A percentile compares a stretch with the other conserved stretches of the same genome.
phyloP scores from a whole-genome alignment of 768 basidiomycete species.

The Stropharia rugosoannulata region DNA sequence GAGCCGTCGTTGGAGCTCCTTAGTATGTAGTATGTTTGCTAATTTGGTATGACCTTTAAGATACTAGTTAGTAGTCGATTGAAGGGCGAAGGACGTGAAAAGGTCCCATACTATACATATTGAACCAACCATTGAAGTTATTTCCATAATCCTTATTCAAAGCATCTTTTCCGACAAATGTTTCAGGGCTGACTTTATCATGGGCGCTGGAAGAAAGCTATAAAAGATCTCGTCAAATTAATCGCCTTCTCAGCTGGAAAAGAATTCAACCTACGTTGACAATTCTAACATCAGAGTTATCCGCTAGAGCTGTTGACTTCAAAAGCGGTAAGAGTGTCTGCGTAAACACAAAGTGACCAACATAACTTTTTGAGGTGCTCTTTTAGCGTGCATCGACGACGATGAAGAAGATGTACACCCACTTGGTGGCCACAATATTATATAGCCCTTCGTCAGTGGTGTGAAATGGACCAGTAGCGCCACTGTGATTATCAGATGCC shows the following conservation, averaged over 20 bases:
- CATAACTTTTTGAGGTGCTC: constrained; percentile 19
- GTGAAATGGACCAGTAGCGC: constrained; percentile 10
- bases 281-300: constrained; percentile 19
- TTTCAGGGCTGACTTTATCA: not conserved
- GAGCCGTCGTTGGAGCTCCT: constrained; percentile 48
- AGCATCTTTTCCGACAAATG: constrained; percentile 3
- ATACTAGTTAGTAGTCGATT: not conserved
- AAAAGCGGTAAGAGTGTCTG: constrained; percentile 19
- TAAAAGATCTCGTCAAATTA: not conserved
- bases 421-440: constrained; percentile 18
- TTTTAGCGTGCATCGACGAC: not conserved
- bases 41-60: constrained; percentile 48
- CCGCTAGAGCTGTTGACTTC: constrained; percentile 14
- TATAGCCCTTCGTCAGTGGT: constrained; percentile 13
- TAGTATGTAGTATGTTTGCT: constrained; percentile 47
- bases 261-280: constrained; percentile 20
- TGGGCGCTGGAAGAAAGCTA: constrained; percentile 10
- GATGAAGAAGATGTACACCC: not conserved
- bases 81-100: not conserved
- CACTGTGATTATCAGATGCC: not conserved
- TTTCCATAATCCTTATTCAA: constrained; percentile 34
- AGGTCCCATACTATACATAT: constrained; percentile 29
- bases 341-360: constrained; percentile 28
- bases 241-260: not conserved
- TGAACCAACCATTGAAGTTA: constrained; percentile 15